Percentiles rank a stretch among this genome's conserved stretches.
Evolutionary conservation across 805 yeast species (phyloP).

Genomic region (Zygoascus flipseniorum): DNA sequence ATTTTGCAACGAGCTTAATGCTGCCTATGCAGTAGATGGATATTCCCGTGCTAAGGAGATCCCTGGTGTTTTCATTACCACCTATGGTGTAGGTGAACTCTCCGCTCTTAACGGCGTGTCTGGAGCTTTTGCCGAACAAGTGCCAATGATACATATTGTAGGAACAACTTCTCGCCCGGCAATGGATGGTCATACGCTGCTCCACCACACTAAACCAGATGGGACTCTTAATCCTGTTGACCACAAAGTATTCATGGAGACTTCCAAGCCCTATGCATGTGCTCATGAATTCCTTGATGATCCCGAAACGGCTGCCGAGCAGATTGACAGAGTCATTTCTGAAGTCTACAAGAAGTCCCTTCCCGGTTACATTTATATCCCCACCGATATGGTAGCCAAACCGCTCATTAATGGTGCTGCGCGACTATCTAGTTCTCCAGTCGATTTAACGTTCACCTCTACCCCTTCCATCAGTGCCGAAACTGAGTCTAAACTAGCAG

Average conservation of each 20-base stretch:
- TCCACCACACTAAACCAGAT: slow-evolving; percentile 34
- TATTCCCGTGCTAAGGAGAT: slow-evolving; percentile 58
- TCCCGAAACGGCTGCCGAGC: slow-evolving; percentile 40
- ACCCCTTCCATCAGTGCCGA: slow-evolving; percentile 20
- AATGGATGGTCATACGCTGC: slow-evolving; percentile 27
- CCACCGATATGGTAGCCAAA: slow-evolving; percentile 47
- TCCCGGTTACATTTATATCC: slow-evolving; percentile 80
- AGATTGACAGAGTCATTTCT: slow-evolving; percentile 60
- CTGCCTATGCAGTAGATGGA: slow-evolving; percentile 89
- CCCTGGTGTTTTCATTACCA: slow-evolving; percentile 62
- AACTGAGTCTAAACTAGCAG: slow-evolving; percentile 32
- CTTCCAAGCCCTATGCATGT: slow-evolving; percentile 52
- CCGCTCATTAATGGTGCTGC: slow-evolving; percentile 15
- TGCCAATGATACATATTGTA: slow-evolving; percentile 75
- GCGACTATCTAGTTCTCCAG: slow-evolving; percentile 30
- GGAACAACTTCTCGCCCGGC: slow-evolving; percentile 53
- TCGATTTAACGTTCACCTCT: slow-evolving; percentile 26
- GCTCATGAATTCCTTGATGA: slow-evolving; percentile 42
- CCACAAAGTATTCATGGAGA: slow-evolving; percentile 55
- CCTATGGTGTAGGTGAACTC: slow-evolving; percentile 87
- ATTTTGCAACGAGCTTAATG: slow-evolving; percentile 79
- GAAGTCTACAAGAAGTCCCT: slow-evolving; percentile 48
- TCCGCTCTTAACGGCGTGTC: slow-evolving; percentile 76
- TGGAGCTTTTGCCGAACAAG: slow-evolving; percentile 75
- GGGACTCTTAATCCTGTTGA: slow-evolving; percentile 40